phyloP scores from a whole-genome alignment of 2,329 filamentous ascomycete genomes.

The Rhexocercosporidium sp. region DNA sequence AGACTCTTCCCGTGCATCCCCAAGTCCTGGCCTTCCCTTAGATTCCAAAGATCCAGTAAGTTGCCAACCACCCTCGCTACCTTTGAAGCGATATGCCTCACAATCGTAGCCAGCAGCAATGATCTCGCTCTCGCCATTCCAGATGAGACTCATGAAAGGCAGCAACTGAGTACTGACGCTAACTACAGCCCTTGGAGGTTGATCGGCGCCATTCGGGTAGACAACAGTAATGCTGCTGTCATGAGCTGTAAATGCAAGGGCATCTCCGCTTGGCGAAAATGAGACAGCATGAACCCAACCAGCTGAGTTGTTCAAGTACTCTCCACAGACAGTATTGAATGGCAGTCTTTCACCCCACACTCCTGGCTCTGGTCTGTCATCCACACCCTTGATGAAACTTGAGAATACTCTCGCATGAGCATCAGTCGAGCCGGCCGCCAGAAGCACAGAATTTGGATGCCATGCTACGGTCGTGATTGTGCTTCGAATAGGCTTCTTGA shows the following conservation, averaged over 20 bases:
- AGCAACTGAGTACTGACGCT: conserved; percentile 88
- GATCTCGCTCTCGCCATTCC: conserved; percentile 91
- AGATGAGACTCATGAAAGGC: conserved; percentile 90
- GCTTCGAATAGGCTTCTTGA: conserved; percentile 98
- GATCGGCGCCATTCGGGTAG: conserved; percentile 89
- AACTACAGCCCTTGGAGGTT: conserved; percentile 87
- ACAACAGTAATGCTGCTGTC: conserved; percentile 97
- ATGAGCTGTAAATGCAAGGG: conserved; percentile 92
- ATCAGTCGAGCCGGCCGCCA: conserved; percentile 96
- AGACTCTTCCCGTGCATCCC: conserved; percentile 79
- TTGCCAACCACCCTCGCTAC: conserved; percentile 81
- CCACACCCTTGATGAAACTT: conserved; percentile 94
- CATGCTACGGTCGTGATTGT: conserved; percentile 94
- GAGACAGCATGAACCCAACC: conserved; percentile 95
- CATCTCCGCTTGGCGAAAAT: conserved; percentile 91
- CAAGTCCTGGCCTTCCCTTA: conserved; percentile 47
- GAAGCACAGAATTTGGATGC: conserved; percentile 96
- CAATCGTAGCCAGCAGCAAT: conserved; percentile 92
- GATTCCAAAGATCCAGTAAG: conserved; percentile 84
- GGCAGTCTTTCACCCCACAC: conserved; percentile 95
- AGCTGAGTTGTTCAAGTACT: conserved; percentile 93
- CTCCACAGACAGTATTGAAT: conserved; percentile 98
- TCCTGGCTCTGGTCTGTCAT: conserved; percentile 81
- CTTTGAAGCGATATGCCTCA: conserved; percentile 88
- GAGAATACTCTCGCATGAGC: conserved; percentile 95